Percentiles rank a stretch among this genome's conserved stretches.
phyloP scores from a whole-genome alignment of 805 yeast genomes.

The Candida golubevii region DNA sequence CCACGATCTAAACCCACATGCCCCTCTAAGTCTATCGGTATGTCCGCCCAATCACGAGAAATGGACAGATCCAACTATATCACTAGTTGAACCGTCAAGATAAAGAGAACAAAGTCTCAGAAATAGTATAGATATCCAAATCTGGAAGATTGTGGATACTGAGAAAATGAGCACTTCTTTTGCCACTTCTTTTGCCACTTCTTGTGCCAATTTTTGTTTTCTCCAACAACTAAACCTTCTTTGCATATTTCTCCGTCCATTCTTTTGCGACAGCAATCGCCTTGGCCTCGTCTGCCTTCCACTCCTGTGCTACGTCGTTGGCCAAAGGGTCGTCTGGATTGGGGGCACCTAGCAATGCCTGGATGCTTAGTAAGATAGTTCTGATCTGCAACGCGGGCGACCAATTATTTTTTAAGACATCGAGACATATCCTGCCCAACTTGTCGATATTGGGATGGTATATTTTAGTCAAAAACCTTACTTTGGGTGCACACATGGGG shows the following conservation, averaged over 20 bases:
- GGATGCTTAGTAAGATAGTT: constrained; percentile 85
- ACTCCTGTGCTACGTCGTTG: constrained; percentile 94
- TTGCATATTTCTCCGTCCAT: constrained; percentile 67
- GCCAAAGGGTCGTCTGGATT: constrained; percentile 98
- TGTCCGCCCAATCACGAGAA: too few species aligned
- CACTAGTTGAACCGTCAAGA: too few species aligned
- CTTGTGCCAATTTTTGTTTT: background rate
- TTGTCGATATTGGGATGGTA: constrained; percentile 97
- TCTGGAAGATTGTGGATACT: background rate
- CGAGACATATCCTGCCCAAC: constrained; percentile 91
- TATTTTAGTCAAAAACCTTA: constrained; percentile 86
- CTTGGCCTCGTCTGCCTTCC: constrained; percentile 79
- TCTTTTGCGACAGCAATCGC: constrained; percentile 79
- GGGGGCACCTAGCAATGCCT: constrained; percentile 91
- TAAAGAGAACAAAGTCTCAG: too few species aligned
- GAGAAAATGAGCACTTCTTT: background rate
- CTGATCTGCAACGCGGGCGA: constrained; percentile 96
- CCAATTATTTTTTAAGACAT: constrained; percentile 94
- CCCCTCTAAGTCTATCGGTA: too few species aligned
- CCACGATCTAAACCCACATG: too few species aligned
- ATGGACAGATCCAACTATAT: too few species aligned
- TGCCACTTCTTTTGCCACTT: too few species aligned
- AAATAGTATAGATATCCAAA: too few species aligned
- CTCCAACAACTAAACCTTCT: background rate
- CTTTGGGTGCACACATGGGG: constrained; percentile 97